Evolutionary conservation across 768 basidiomycete genomes (phyloP), one percentile per base, ranked within the genome.

Genomic region (Tylopilus sp.): DNA sequence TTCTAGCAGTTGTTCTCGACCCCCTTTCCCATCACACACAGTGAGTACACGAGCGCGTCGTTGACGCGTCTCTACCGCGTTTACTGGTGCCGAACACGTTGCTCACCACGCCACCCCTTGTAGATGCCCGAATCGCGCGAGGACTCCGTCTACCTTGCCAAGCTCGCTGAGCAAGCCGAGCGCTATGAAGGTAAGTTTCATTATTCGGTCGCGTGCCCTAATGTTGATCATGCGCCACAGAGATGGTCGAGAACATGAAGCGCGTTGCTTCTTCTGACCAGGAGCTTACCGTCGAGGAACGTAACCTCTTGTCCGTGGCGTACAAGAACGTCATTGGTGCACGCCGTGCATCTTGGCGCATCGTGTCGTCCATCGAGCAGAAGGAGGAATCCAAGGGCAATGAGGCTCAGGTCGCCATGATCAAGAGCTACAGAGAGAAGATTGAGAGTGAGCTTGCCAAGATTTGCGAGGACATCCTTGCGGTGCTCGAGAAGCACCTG

Each of bases 161-260:
- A 98, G 91, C 93, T 98, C 80, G 92, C 93, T 72, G 94, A 98
- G 81, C 94, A 98, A 81, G 96, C 96, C 66, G 95, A 98, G 83
- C 95, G 96, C 46, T 98, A 98, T 73, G 95, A 98, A 81, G 95
- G 95, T 88, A 40, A 45, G 78, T 68, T 76, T 69, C 29, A 3
- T 44, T 25, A 17, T 47, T 46, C 34, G 30, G 52, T 56, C 50
- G 53, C 55, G 58, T 55, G 38, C 58, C 52, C 43, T 62, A 30
- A 46, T 48, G 55, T 30, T 47, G 5, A 62, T 58, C 46, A 25
- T 45, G 38, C 45, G 28, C 54, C 53, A 25, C 73, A 86, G 91
- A 97, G 76, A 97, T 97, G 95, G 95, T 97, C 63, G 91, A 93
- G 77, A 96, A 95, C 84, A 98, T 98, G 95, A 98, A 98, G 86